Base-by-base conservation (phyloP, 2,329 filamentous ascomycete species). In the Scolecobasidium constrictum region DNA sequence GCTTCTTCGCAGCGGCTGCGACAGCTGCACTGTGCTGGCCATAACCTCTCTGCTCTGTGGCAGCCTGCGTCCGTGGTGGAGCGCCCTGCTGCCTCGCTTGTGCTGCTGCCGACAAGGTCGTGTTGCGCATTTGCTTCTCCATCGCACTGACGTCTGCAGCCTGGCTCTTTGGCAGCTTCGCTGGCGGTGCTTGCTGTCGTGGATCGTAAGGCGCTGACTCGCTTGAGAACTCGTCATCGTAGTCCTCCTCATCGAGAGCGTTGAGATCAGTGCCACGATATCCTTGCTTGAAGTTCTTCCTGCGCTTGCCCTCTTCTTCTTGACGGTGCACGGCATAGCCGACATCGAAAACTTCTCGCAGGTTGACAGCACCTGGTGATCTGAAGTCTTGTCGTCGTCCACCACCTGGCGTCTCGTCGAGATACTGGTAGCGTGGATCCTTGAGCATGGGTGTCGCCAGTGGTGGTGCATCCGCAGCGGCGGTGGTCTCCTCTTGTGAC, bases 281-380 rank as follows among this genome's bases (percentile, higher is more conserved):
- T 53, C 83, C 75, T 70, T 88, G 71, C 65, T 76, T 69, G 52
- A 88, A 75, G 56, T 93, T 85, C 62, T 93, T 94, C 49, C 86
- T 78, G 42, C 87, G 80, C 67, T 95, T 96, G 54, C 78, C 81
- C 62, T 96, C 92, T 59, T 98, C 92, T 63, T 96, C 92, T 62
- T 96, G 87, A 37, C 92, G 74, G 59, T 96, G 92, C 6, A 98
- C 92, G 6, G 92, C 90, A 56, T 98, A 98, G n/a, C 86, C 83
- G 38, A 98, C 90, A 56, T 98, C 92, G 52, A 98, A 98, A 2
- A 96, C 88, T 62, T 98, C 92, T 46, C 92, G 86, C 11, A 98
- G 69, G 58, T 96, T 96, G 63, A 98, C 82, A 2, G 86, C 88
- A 40, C 88, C 92, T 0, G 92, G 92, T 0, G 88, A 96, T 45